phyloP scores from a whole-genome alignment of 164 flowering plant species.

The Malania oleifera region DNA sequence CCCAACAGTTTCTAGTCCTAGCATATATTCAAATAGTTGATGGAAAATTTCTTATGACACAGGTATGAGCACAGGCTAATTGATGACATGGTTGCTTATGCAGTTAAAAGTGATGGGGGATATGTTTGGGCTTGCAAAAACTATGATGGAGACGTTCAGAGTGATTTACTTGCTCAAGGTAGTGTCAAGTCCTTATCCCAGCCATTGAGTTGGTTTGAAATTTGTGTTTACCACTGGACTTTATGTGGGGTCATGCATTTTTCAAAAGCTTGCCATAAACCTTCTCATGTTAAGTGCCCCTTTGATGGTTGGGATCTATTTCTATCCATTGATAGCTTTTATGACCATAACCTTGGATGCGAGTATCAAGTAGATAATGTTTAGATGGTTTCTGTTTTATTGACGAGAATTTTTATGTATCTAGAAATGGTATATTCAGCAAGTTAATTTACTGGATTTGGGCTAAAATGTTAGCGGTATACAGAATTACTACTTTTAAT shows the following conservation, averaged over 20 bases:
- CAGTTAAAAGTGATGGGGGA: conserved; percentile 92
- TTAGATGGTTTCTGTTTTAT: background rate
- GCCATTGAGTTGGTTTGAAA: background rate
- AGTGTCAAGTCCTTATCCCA: conserved; percentile 5
- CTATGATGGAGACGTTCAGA: conserved; percentile 99
- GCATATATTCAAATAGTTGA: conserved; percentile 9
- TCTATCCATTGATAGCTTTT: background rate
- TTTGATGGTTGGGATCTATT: background rate
- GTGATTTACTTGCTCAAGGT: conserved; percentile 99
- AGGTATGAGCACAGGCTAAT: conserved; percentile 99
- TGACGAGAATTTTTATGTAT: too few species aligned
- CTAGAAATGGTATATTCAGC: too few species aligned
- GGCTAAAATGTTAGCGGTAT: too few species aligned
- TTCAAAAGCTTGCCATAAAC: background rate
- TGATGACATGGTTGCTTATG: conserved; percentile 99
- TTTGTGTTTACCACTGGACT: background rate
- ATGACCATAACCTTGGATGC: background rate
- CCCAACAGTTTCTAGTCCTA: background rate
- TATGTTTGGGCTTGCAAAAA: conserved; percentile 99
- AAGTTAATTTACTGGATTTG: too few species aligned
- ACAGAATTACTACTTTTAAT: too few species aligned
- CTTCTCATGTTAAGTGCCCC: background rate
- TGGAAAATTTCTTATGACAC: conserved; percentile 11
- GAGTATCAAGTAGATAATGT: background rate
- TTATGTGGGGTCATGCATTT: background rate